Percentiles rank a stretch among this genome's conserved stretches.
Evolutionary conservation across 768 basidiomycete genomes (phyloP).

Genomic region (Cubamyces lactineus): DNA sequence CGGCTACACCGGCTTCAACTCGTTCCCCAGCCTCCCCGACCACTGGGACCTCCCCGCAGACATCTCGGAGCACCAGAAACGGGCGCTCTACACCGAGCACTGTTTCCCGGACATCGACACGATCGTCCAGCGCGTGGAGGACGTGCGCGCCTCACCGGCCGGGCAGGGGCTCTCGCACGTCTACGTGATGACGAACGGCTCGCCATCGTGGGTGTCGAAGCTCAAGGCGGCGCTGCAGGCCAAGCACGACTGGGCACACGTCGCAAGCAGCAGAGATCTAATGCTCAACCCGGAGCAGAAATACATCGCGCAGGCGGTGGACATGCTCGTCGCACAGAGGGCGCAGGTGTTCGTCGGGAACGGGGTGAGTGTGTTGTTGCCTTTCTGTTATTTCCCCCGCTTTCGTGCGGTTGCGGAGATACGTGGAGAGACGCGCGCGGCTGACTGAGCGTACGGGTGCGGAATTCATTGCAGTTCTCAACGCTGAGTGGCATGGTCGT

Average conservation of each 20-base stretch:
- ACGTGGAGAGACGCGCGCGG: neutral
- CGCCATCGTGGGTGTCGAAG: constrained; percentile 41
- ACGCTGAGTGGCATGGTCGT: constrained; percentile 15
- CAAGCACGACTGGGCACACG: constrained; percentile 41
- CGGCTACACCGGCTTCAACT: constrained; percentile 49
- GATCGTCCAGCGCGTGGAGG: constrained; percentile 44
- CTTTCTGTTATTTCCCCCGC: neutral
- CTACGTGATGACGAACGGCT: constrained; percentile 54
- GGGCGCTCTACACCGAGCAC: constrained; percentile 38
- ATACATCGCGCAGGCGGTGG: constrained; percentile 49
- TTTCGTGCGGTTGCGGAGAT: too few relatives aligned
- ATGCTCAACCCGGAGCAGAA: constrained; percentile 44
- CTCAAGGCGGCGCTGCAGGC: constrained; percentile 40
- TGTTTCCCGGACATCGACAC: constrained; percentile 47
- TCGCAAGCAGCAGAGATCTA: constrained; percentile 47
- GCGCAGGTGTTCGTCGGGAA: constrained; percentile 56
- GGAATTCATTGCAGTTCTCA: constrained; percentile 5
- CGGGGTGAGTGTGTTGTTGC: constrained; percentile 45
- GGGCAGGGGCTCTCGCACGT: constrained; percentile 37
- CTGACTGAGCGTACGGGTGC: neutral
- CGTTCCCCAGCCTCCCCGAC: constrained; percentile 46
- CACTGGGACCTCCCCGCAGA: constrained; percentile 36
- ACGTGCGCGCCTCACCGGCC: constrained; percentile 33
- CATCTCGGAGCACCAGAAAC: constrained; percentile 30
- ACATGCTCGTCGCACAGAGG: constrained; percentile 51